These are phyloP conservation scores for Colletotrichum tabaci DNA, from an alignment of 2,329 filamentous ascomycete genomes.

Conservation along the genomic window DNA sequence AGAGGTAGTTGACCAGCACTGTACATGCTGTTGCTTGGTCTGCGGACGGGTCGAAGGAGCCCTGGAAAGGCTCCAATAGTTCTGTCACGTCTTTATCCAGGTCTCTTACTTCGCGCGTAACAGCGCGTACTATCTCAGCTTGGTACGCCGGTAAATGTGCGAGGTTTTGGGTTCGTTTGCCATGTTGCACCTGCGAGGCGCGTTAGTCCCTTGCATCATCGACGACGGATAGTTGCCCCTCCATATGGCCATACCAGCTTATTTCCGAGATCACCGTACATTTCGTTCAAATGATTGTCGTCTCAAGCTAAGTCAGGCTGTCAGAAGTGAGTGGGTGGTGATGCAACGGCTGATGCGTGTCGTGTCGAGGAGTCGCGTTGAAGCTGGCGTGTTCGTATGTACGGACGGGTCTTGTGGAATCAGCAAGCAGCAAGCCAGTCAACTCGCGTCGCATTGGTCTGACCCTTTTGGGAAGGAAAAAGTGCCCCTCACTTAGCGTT, in stretches of 20 bases:
- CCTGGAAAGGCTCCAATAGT: slow-evolving; percentile 86
- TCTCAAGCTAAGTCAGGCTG: neutral
- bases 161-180: slow-evolving; percentile 92
- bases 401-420: neutral
- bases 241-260: slow-evolving; percentile 75
- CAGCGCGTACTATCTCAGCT: slow-evolving; percentile 88
- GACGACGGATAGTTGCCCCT: slow-evolving; percentile 1
- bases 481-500: slow-evolving; percentile 40
- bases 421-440: neutral
- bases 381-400: slow-evolving; percentile 10
- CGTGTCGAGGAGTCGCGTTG: slow-evolving; percentile 7
- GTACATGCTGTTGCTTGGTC: slow-evolving; percentile 90
- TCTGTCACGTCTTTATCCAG: slow-evolving; percentile 87
- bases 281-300: slow-evolving; percentile 54
- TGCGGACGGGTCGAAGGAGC: slow-evolving; percentile 86
- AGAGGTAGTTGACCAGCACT: slow-evolving; percentile 92
- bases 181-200: slow-evolving; percentile 83
- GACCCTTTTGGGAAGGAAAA: slow-evolving; percentile 25
- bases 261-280: slow-evolving; percentile 91
- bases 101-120: slow-evolving; percentile 93
- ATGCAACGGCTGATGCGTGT: neutral
- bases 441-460: slow-evolving; percentile 38
- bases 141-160: slow-evolving; percentile 91
- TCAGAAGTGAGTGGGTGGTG: neutral
- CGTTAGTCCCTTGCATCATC: slow-evolving; percentile 41